Conservation (phyloP, 805 yeast species). For the Myxozyma neotropica region DNA sequence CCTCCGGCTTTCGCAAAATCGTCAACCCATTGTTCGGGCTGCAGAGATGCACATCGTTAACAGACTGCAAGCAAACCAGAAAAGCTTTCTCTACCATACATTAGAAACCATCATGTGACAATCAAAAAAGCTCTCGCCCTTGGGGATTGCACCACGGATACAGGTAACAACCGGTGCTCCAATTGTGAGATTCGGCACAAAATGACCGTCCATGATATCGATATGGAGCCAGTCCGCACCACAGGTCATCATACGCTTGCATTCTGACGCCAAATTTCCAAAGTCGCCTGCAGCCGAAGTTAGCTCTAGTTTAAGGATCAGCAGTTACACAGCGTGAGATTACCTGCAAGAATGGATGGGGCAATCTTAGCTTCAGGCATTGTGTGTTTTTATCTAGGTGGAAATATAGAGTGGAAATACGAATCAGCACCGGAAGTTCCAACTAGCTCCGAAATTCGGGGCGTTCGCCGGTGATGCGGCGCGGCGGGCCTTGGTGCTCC, state of each 20-base stretch:
- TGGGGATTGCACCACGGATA: slow-evolving; percentile 76
- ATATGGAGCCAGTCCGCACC: slow-evolving; percentile 97
- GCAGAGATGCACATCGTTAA: slow-evolving; percentile 12
- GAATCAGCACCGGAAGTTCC: neutral
- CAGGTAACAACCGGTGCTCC: slow-evolving; percentile 89
- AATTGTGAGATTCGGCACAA: slow-evolving; percentile 92
- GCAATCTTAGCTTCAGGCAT: slow-evolving; percentile 88
- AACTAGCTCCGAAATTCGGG: neutral
- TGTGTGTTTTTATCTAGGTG: neutral
- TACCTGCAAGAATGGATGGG: slow-evolving; percentile 87
- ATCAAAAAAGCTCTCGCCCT: slow-evolving; percentile 71
- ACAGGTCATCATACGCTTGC: slow-evolving; percentile 73
- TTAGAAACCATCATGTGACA: slow-evolving; percentile 97
- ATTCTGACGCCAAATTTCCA: slow-evolving; percentile 83
- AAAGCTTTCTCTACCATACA: slow-evolving; percentile 5
- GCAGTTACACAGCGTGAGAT: neutral
- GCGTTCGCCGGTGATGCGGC: neutral
- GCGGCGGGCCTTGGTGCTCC: neutral
- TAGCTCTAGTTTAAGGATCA: neutral
- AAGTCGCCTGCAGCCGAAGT: slow-evolving; percentile 57
- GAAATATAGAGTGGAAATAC: neutral
- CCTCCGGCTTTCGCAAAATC: slow-evolving; percentile 94
- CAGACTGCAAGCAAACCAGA: neutral
- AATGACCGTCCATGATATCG: slow-evolving; percentile 98
- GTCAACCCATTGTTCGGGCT: slow-evolving; percentile 91